Base-by-base conservation (phyloP, 176 grass and related monocot species). In the Lolium rigidum region DNA sequence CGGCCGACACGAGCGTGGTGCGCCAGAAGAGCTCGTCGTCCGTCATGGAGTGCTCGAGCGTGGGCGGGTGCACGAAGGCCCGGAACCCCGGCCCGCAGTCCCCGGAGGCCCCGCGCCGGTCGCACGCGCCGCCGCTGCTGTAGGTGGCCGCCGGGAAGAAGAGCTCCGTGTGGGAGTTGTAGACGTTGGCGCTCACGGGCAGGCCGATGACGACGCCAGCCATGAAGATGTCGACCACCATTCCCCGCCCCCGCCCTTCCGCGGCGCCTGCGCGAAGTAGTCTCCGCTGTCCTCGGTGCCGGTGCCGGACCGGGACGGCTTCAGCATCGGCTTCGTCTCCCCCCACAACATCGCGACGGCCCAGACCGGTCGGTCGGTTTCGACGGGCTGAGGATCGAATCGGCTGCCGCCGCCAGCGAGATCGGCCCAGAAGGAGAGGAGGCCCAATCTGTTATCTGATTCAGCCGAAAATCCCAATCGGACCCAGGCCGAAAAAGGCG, bases 101-200 rank as follows among this genome's bases (percentile, higher is more conserved):
- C 0, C 71, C 43, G 16, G 57, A 14, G 35, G 90, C 91, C 15
- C 70, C 70, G 0, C 70, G n/a, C 2, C 86, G 86, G 67, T 67
- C 85, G 37, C 88, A 77, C 37, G 77, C 13, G 48, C 82, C 28
- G 28, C 28, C 28, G 28, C 28, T 31, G 28, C 28, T 73, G 87
- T 88, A 96, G 73, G 92, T 93, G 39, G 87, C 80, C 5, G 87
- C 2, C 49, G 94, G 94, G 91, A 96, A 96, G 94, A 96, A 96
- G 81, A 96, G 91, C 75, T 96, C 89, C 9, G 94, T 71, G 77
- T 96, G 94, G 2, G 89, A 86, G 48, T 83, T 90, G 91, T 96
- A 93, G 90, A 92, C 88, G 86, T 80, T 85, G 20, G 89, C 81
- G 78, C 87, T 91, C 7, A 88, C 84, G 43, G 87, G 88, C 67